Percentiles rank a stretch among this genome's conserved stretches.
phyloP scores from a whole-genome alignment of 768 basidiomycete genomes.

The Dacryopinax primogenitus region DNA sequence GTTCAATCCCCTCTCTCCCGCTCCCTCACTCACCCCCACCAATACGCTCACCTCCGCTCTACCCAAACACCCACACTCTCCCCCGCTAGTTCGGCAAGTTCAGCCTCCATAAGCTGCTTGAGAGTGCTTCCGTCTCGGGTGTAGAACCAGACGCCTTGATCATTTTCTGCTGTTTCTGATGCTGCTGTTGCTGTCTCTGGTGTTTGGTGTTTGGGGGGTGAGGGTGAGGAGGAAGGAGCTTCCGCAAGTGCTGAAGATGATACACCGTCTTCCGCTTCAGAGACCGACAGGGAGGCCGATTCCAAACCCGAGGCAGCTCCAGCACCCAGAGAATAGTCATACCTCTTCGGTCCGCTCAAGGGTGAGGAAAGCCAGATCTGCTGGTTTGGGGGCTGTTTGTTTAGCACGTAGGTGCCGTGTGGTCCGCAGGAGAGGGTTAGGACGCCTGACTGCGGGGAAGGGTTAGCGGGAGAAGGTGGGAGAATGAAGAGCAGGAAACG shows the following conservation, averaged over 20 bases:
- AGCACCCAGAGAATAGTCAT: constrained; percentile 42
- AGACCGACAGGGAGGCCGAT: neutral
- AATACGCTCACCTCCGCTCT: neutral
- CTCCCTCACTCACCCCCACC: neutral
- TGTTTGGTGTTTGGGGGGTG: no score
- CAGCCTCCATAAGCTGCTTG: constrained; percentile 50
- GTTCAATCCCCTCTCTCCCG: no score
- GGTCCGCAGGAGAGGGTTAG: constrained; percentile 62
- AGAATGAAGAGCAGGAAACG: neutral
- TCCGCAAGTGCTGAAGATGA: constrained; percentile 22
- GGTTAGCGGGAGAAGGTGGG: neutral
- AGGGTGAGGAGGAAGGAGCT: no score
- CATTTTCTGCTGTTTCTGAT: neutral
- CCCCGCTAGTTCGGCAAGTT: constrained; percentile 35
- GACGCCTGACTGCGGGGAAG: constrained; percentile 62
- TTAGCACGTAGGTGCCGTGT: constrained; percentile 82
- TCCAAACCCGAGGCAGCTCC: neutral
- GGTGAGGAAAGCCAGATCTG: constrained; percentile 95
- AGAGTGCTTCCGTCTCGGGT: constrained; percentile 50
- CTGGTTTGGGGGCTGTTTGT: constrained; percentile 94
- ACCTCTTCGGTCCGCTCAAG: constrained; percentile 78
- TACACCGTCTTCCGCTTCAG: constrained; percentile 24
- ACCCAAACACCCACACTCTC: neutral
- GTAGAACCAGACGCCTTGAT: constrained; percentile 52
- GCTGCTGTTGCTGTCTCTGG: neutral